These are phyloP conservation scores for Phytophthora melonis DNA, from an alignment of 352 stramenopile genomes.

Conservation along the genomic window DNA sequence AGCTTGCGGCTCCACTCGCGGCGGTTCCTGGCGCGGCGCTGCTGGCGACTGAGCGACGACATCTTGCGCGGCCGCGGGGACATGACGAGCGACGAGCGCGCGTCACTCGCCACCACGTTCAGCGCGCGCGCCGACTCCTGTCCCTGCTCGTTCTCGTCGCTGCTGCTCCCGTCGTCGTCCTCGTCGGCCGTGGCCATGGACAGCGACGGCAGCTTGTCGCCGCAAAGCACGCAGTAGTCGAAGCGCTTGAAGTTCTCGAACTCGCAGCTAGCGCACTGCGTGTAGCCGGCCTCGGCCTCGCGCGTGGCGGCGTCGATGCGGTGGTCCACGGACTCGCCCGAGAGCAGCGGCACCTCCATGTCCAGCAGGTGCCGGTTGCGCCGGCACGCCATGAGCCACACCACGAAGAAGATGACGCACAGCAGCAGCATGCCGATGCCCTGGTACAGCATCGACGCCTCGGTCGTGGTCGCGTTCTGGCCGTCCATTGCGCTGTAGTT, in stretches of 20 bases:
- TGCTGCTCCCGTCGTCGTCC: slow-evolving; percentile 23
- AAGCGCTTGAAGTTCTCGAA: slow-evolving; percentile 86
- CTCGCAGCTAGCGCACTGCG: slow-evolving; percentile 53
- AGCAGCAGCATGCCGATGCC: slow-evolving; percentile 62
- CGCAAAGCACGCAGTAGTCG: slow-evolving; percentile 70
- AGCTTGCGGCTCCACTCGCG: slow-evolving; percentile 76
- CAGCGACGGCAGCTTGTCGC: slow-evolving; percentile 52
- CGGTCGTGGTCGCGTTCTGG: slow-evolving; percentile 24
- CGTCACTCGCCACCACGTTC: slow-evolving; percentile 16
- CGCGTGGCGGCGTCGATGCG: slow-evolving; percentile 70
- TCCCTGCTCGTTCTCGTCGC: slow-evolving; percentile 23
- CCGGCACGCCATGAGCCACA: slow-evolving; percentile 62
- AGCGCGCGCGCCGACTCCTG: slow-evolving; percentile 9
- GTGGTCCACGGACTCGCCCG: slow-evolving; percentile 63
- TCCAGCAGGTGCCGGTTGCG: slow-evolving; percentile 51
- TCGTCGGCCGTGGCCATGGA: slow-evolving; percentile 29
- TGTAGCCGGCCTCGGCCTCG: slow-evolving; percentile 67
- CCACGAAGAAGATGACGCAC: slow-evolving; percentile 59
- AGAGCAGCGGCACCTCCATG: slow-evolving; percentile 63
- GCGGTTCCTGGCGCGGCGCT: slow-evolving; percentile 54
- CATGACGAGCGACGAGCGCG: slow-evolving; percentile 11
- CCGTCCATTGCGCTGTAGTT: slow-evolving; percentile 22
- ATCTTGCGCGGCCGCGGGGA: slow-evolving; percentile 41
- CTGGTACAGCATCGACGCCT: slow-evolving; percentile 68
- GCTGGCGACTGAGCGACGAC: slow-evolving; percentile 46